Conservation (phyloP, 176 grass and related monocot species). For the Paspalum vaginatum region DNA sequence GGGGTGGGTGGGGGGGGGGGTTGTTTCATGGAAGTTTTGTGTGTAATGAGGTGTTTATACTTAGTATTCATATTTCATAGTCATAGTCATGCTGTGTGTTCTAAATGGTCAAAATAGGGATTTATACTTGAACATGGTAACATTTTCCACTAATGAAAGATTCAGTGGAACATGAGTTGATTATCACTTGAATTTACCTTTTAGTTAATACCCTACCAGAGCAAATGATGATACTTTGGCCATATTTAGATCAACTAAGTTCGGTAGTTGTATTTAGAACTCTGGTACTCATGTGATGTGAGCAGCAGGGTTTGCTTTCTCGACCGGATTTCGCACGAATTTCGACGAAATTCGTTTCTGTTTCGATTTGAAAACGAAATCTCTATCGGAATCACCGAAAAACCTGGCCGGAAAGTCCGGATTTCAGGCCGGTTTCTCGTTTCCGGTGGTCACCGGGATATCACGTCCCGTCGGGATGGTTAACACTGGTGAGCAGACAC, state of each 20-base stretch:
- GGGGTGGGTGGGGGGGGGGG: neutral
- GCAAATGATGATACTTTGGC: neutral
- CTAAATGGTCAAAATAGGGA: neutral
- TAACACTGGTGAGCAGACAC: neutral
- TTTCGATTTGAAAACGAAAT: no score
- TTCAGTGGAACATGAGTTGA: neutral
- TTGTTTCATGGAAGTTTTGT: neutral
- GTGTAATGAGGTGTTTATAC: neutral
- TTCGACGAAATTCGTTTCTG: no score
- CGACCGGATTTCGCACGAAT: no score
- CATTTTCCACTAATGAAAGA: neutral
- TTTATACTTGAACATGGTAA: neutral
- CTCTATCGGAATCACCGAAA: no score
- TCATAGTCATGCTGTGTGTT: neutral
- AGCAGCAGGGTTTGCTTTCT: no score
- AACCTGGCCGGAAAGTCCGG: no score
- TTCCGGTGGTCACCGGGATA: no score
- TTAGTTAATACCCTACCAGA: neutral
- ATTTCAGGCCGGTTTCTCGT: no score
- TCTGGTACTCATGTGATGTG: neutral
- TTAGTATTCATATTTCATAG: neutral
- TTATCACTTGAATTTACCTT: neutral
- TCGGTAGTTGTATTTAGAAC: neutral
- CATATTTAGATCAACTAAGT: constrained; percentile 4
- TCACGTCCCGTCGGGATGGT: no score